Conservation (phyloP, 176 grass and related monocot genomes). For the Musa acuminata region DNA sequence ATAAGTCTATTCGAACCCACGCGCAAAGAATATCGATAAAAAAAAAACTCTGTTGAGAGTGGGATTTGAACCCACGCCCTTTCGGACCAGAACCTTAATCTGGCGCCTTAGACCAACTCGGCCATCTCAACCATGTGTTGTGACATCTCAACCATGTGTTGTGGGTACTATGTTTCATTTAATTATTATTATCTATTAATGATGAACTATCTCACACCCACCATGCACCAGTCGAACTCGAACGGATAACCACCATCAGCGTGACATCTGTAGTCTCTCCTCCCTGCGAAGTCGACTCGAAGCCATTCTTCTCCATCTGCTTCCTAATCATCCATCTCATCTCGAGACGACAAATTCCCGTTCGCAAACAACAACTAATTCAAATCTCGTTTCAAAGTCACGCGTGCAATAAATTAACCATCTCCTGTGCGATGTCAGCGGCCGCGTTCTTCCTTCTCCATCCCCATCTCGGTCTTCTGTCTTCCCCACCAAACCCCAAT, state of each 20-base stretch:
- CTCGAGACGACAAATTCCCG: too few species aligned
- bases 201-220: accelerated
- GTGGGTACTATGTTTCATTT: neutral
- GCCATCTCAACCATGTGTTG: constrained; percentile 38
- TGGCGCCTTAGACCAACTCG: constrained; percentile 73
- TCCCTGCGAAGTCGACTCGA: neutral
- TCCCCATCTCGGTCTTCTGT: neutral
- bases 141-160: constrained; percentile 35
- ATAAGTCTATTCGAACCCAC: too few species aligned
- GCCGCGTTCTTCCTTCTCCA: constrained; percentile 9
- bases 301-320: neutral
- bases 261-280: too few species aligned
- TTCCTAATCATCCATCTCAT: neutral
- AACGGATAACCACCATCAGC: too few species aligned
- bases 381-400: neutral
- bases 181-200: too few species aligned
- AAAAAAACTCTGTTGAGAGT: constrained; percentile 33
- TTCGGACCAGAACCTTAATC: constrained; percentile 67
- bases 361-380: too few species aligned
- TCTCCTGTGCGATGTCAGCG: constrained; percentile 23
- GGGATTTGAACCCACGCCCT: constrained; percentile 83
- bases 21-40: too few species aligned
- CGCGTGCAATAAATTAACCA: neutral
- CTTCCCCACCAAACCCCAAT: constrained; percentile 11
- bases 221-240: too few species aligned